Base-by-base conservation (phyloP, 805 yeast genomes). In the Candida easanensis region DNA sequence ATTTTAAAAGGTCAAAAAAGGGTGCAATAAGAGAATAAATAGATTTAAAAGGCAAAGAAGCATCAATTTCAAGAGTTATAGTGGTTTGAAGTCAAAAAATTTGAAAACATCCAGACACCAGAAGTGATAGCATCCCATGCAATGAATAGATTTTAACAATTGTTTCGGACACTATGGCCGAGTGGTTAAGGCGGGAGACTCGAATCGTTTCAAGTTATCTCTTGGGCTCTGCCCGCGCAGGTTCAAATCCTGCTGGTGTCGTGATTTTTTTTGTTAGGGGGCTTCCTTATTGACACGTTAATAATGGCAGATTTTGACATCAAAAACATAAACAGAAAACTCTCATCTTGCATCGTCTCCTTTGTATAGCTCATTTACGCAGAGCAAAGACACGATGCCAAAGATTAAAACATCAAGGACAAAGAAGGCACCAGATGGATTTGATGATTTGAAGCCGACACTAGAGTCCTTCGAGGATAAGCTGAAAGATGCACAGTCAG, bases 351-450 rank as follows among this genome's bases (percentile, higher is more conserved):
- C 26, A n/a, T n/a, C n/a, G n/a, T n/a, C 11, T 23, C 11, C 26
- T 23, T 8, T 23, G 11, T 23, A 9, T 23, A 9, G 8, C 11
- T 11, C 26, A 23, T 11, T 23, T 23, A 9, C 26, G 26, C 26
- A 9, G 8, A 11, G 26, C 31, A 27, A 27, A 27, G n/a, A n/a
- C 20, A 27, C 9, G 9, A 78, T 79, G 83, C 73, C 80, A 14
- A 73, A 70, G 40, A 60, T 69, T 40, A 63, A 58, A 45, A 63
- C 71, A 2, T 64, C 58, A 33, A 63, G 79, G 33, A 64, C 59
- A 34, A 66, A 77, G 39, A 63, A 66, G 26, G 82, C 90, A 0
- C 97, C 97, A 1, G 80, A 73, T 3, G 97, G 91, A 5, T 88
- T 74, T 58, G 76, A 73, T 3, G 80, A 80, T 52, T 73, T 89